Evolutionary conservation across 163 green algal genomes (phyloP), one percentile per base, ranked within the genome.

Genomic region (Scenedesmus sp.): DNA sequence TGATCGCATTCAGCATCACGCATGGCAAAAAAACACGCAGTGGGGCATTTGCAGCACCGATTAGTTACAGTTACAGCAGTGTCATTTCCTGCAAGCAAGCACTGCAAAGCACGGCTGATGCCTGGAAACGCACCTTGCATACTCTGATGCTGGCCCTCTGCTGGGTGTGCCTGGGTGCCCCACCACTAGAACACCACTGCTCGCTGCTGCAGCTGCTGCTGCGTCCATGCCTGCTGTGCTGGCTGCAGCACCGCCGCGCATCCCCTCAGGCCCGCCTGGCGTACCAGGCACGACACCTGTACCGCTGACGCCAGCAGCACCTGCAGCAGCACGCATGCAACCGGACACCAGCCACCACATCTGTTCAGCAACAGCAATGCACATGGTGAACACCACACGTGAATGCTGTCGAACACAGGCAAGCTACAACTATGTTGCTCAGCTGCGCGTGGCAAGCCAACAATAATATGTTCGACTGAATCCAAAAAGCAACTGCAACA

Each of bases 71-170:
- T 46, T 20, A 82, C 26, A 70, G n/a, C 73, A 55, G 23, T 16
- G 73, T 20, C 18, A 13, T 3, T 23, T 52, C 34, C 2, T 87
- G 82, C 82, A 87, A 52, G 82, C 55, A 66, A 64, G 82, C 81
- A 67, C 18, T 56, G 34, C 8, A 26, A 15, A 55, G 76, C 18
- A 15, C 76, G 46, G 34, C 20, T 73, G 13, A 54, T 52, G 57
- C 1, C 0, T 87, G 18, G 57, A 2, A 66, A 56, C 82, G 4
- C n/a, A 92, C 89, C 64, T 92, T 20, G 89, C 89, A 81, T 92
- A 90, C 82, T 92, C 89, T 55, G 89, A 92, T 54, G 46, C 26
- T 12, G 89, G 82, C 23, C 82, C 89, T 66, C 59, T 90, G 82
- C 89, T 77, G 15, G 82, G n/a, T 60, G 81, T 77, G 34, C 55